Conservation (phyloP, 257 asterid species). For the Petunia axillaris region DNA sequence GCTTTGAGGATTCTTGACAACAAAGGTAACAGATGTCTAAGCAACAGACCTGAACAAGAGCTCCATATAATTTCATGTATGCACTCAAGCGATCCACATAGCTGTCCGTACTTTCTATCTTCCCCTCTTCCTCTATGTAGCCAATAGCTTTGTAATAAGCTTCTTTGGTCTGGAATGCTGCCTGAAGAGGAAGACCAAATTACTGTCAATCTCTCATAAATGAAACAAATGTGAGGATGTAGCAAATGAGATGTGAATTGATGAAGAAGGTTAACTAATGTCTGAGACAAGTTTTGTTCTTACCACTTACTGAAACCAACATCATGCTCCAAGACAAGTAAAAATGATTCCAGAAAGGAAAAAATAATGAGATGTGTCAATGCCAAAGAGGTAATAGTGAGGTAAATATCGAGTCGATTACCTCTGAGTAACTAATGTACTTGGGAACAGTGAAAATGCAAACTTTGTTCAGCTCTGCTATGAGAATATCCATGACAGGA, state of each 20-base stretch:
- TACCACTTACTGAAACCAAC: not conserved
- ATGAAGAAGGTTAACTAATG: not conserved
- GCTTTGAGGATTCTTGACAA: not conserved
- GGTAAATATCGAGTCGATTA: conserved; percentile 31
- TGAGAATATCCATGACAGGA: conserved; percentile 69
- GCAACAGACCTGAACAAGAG: conserved; percentile 82
- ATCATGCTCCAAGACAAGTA: not conserved
- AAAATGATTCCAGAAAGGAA: conserved; percentile 7
- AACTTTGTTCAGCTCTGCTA: conserved; percentile 78
- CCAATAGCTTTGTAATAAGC: conserved; percentile 78
- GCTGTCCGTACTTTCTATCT: conserved; percentile 58
- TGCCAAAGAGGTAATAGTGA: not conserved
- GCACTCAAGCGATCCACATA: conserved; percentile 55
- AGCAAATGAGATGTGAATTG: not conserved
- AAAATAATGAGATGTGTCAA: conserved; percentile 1
- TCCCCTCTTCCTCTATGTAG: conserved; percentile 62
- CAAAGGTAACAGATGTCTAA: not conserved
- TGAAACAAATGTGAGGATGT: not conserved
- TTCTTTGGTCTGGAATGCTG: conserved; percentile 52
- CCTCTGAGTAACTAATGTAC: conserved; percentile 71
- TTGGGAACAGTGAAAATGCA: conserved; percentile 93
- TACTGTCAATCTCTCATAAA: not conserved
- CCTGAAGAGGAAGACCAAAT: conserved; percentile 45
- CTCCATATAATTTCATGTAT: conserved; percentile 85
- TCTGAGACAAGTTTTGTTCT: conserved; percentile 6